A percentile compares a stretch with the other conserved stretches of the same genome.
These are phyloP conservation scores for Xylaria grammica DNA, from an alignment of 495 filamentous ascomycete species.

Conservation along the genomic window DNA sequence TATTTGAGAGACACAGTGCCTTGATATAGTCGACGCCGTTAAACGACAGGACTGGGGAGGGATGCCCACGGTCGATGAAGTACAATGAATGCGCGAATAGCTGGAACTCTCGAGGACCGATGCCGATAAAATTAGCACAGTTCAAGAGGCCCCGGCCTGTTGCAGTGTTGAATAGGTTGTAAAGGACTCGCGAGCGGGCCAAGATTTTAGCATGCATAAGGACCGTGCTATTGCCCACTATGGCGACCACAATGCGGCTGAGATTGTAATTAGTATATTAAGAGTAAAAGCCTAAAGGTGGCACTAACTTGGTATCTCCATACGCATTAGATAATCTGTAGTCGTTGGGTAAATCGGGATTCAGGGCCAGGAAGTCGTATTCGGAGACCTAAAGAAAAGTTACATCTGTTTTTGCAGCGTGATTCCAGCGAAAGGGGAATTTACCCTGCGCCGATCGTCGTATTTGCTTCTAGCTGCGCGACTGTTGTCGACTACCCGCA, in stretches of 20 bases:
- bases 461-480: too few species aligned
- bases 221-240: not conserved
- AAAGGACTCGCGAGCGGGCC: not conserved
- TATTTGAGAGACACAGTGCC: not conserved
- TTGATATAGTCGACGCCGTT: slow-evolving; percentile 4
- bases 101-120: slow-evolving; percentile 1
- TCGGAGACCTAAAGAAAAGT: too few species aligned
- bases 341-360: too few species aligned
- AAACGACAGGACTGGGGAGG: not conserved
- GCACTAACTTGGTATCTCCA: too few species aligned
- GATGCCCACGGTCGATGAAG: not conserved
- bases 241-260: not conserved
- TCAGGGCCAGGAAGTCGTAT: too few species aligned
- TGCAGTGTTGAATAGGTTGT: not conserved
- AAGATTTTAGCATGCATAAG: slow-evolving; percentile 1
- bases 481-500: too few species aligned
- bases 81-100: not conserved
- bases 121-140: not conserved
- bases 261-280: not conserved
- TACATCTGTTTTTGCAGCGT: too few species aligned
- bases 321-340: too few species aligned
- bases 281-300: too few species aligned
- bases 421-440: too few species aligned
- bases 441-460: too few species aligned
- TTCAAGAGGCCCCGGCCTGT: not conserved